Conservation (phyloP, 1,284 basidiomycete species). For the Lignosus rhinocerotis region DNA sequence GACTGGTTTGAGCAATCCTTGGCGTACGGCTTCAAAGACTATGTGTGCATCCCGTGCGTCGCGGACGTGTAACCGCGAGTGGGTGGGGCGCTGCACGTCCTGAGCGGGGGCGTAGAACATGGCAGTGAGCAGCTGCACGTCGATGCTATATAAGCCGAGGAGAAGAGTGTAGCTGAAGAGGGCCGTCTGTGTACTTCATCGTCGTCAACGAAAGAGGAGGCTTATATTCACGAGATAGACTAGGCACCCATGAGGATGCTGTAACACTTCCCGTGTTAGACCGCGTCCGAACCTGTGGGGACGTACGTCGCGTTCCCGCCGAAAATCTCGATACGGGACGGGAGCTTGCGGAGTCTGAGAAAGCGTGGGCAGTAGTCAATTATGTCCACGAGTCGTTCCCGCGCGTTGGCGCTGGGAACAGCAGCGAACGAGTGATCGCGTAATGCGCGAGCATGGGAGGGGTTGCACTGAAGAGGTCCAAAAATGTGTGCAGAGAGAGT, state of each 20-base stretch:
- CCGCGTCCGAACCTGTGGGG: slow-evolving; percentile 19
- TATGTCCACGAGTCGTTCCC: slow-evolving; percentile 23
- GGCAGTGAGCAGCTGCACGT: slow-evolving; percentile 6
- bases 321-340: slow-evolving; percentile 23
- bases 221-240: slow-evolving; percentile 24
- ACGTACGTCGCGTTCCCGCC: slow-evolving; percentile 25
- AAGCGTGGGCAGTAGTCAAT: slow-evolving; percentile 25
- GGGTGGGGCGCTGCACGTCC: slow-evolving; percentile 58
- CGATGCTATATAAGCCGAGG: slow-evolving; percentile 15
- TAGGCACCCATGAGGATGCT: slow-evolving; percentile 31
- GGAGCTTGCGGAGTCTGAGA: slow-evolving; percentile 21
- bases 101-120: slow-evolving; percentile 42
- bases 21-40: slow-evolving; percentile 59
- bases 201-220: slow-evolving; percentile 20
- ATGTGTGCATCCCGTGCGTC: slow-evolving; percentile 64
- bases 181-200: slow-evolving; percentile 17
- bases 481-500: slow-evolving; percentile 20
- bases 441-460: slow-evolving; percentile 24
- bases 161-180: slow-evolving; percentile 13
- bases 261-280: slow-evolving; percentile 26
- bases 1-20: slow-evolving; percentile 51
- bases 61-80: slow-evolving; percentile 60
- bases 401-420: slow-evolving; percentile 22
- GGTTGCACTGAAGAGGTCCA: slow-evolving; percentile 10
- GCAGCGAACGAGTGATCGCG: slow-evolving; percentile 22